Evolutionary conservation across 1,284 basidiomycete genomes (phyloP).

Genomic region (Sporisorium iseilematis-ciliati): DNA sequence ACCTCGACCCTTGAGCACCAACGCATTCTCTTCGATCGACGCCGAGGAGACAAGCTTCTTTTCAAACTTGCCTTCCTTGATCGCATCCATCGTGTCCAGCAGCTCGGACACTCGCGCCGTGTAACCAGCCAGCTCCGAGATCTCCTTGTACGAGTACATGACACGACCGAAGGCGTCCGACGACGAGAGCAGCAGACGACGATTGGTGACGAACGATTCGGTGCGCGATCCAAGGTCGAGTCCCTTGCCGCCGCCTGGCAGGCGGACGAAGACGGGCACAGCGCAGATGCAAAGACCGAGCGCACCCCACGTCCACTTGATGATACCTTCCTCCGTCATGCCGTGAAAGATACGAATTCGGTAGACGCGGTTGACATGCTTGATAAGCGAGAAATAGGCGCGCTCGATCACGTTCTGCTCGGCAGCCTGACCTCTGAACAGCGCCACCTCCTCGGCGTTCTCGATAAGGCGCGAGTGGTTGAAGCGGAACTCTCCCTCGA

Average conservation of each 20-base stretch:
- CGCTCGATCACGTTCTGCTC: slow-evolving; percentile 94
- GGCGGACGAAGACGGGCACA: slow-evolving; percentile 89
- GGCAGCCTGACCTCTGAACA: slow-evolving; percentile 88
- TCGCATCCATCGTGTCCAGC: slow-evolving; percentile 90
- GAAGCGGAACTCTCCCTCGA: slow-evolving; percentile 90
- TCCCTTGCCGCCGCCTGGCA: slow-evolving; percentile 75
- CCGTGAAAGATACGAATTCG: slow-evolving; percentile 88
- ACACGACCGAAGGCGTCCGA: slow-evolving; percentile 76
- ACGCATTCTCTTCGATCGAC: slow-evolving; percentile 81
- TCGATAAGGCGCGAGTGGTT: slow-evolving; percentile 93
- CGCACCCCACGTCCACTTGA: slow-evolving; percentile 96
- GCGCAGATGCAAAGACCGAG: slow-evolving; percentile 92
- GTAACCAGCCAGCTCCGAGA: slow-evolving; percentile 94
- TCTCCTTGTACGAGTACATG: slow-evolving; percentile 94
- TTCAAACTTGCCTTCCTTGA: slow-evolving; percentile 85
- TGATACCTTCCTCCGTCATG: slow-evolving; percentile 84
- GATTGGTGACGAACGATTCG: slow-evolving; percentile 85
- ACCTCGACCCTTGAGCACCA: slow-evolving; percentile 84
- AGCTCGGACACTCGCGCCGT: slow-evolving; percentile 90
- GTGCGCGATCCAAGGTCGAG: slow-evolving; percentile 67
- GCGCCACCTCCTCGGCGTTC: slow-evolving; percentile 91
- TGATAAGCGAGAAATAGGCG: slow-evolving; percentile 87
- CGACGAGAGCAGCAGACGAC: slow-evolving; percentile 81
- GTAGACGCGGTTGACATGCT: slow-evolving; percentile 88
- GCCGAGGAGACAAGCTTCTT: slow-evolving; percentile 82